Evolutionary conservation across 768 basidiomycete species (phyloP).

Genomic region (Omphalotus guepiniiformis): DNA sequence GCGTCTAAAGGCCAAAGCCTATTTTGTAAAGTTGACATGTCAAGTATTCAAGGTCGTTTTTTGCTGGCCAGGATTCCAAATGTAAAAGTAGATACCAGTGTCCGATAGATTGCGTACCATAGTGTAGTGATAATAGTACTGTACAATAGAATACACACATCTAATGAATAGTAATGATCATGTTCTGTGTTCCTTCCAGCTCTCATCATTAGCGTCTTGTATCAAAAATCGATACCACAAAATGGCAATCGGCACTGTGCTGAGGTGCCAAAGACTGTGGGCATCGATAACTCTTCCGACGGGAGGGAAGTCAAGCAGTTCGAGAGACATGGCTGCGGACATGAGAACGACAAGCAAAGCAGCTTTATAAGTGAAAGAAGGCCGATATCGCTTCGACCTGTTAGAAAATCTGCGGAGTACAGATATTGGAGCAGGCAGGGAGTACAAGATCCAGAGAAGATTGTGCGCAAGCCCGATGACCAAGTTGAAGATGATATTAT

Average conservation of each 20-base stretch:
- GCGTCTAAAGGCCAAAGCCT: too few relatives aligned
- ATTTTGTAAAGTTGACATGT: too few relatives aligned
- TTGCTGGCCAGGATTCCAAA: too few relatives aligned
- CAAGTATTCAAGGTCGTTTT: too few relatives aligned
- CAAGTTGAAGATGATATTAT: constrained; percentile 88
- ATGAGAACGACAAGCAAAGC: constrained; percentile 64
- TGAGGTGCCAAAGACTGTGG: constrained; percentile 89
- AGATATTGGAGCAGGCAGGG: constrained; percentile 46
- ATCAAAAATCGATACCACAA: constrained; percentile 87
- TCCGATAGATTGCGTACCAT: too few relatives aligned
- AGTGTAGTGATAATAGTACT: too few relatives aligned
- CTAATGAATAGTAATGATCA: not conserved
- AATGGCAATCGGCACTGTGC: constrained; percentile 71
- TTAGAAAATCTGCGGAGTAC: constrained; percentile 52
- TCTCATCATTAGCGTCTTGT: constrained; percentile 63
- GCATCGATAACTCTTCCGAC: constrained; percentile 76
- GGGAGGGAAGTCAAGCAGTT: constrained; percentile 90
- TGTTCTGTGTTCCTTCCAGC: constrained; percentile 49
- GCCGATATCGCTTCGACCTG: constrained; percentile 54
- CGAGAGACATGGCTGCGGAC: constrained; percentile 70
- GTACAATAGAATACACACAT: too few relatives aligned
- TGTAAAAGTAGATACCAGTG: too few relatives aligned
- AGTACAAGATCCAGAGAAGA: constrained; percentile 73
- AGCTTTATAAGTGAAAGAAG: constrained; percentile 48
- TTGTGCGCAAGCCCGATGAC: constrained; percentile 75